phyloP scores from a whole-genome alignment of 2,329 filamentous ascomycete species.

The Penicillium sp. region DNA sequence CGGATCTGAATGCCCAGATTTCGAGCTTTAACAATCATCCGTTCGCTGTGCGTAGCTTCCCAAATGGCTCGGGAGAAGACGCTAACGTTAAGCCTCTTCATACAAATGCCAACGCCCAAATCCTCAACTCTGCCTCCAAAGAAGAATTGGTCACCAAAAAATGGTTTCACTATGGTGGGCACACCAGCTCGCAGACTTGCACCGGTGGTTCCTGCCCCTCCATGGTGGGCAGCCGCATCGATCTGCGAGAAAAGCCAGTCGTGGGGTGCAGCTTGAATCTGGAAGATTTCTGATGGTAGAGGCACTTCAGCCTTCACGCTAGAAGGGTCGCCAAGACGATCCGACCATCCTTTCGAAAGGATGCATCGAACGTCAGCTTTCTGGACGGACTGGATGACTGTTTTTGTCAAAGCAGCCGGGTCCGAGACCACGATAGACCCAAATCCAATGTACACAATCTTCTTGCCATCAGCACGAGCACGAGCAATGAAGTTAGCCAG shows the following conservation, averaged over 20 bases:
- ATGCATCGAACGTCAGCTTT: slow-evolving; percentile 95
- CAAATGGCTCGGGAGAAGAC: slow-evolving; percentile 84
- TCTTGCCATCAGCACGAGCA: slow-evolving; percentile 80
- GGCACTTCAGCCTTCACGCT: slow-evolving; percentile 67
- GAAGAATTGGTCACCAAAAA: slow-evolving; percentile 98
- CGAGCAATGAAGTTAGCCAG: slow-evolving; percentile 81
- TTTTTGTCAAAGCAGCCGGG: slow-evolving; percentile 82
- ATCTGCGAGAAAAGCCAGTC: slow-evolving; percentile 96
- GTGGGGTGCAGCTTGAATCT: slow-evolving; percentile 89
- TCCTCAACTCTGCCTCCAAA: slow-evolving; percentile 90
- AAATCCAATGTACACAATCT: slow-evolving; percentile 95
- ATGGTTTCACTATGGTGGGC: slow-evolving; percentile 92
- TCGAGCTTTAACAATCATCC: slow-evolving; percentile 87
- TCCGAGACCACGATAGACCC: slow-evolving; percentile 94
- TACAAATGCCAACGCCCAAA: slow-evolving; percentile 84
- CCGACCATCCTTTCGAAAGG: slow-evolving; percentile 95
- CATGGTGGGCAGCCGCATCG: slow-evolving; percentile 92
- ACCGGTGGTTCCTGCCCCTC: slow-evolving; percentile 91
- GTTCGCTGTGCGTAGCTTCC: slow-evolving; percentile 86
- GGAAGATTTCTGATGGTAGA: slow-evolving; percentile 78
- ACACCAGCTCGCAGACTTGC: slow-evolving; percentile 88
- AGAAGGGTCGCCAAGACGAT: slow-evolving; percentile 69
- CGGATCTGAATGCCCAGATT: slow-evolving; percentile 85
- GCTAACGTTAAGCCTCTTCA: slow-evolving; percentile 87
- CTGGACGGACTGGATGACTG: slow-evolving; percentile 88